phyloP scores from a whole-genome alignment of 2,329 filamentous ascomycete species.

The Neonectria coccinea region DNA sequence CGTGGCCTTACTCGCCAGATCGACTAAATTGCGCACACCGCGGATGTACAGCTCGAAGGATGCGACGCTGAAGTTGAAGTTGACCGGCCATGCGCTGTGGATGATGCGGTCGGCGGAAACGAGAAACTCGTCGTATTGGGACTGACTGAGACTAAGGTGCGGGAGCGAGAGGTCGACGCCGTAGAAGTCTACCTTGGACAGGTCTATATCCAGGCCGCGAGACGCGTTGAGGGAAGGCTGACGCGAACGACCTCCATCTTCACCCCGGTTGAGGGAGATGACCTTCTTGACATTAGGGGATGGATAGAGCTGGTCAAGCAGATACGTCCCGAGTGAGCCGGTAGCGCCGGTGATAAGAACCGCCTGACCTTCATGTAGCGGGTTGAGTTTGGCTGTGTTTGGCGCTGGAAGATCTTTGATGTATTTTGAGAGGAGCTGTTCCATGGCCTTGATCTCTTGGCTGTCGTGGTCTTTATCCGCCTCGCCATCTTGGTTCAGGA shows the following conservation, averaged over 20 bases:
- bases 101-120: conserved; percentile 58
- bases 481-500: neutral
- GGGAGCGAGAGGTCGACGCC: conserved; percentile 6
- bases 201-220: neutral
- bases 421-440: neutral
- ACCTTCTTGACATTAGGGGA: neutral
- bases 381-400: neutral
- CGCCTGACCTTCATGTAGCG: neutral
- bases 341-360: conserved; percentile 86
- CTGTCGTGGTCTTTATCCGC: neutral
- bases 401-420: neutral
- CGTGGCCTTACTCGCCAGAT: conserved; percentile 43
- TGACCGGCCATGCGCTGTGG: conserved; percentile 65
- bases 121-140: conserved; percentile 52
- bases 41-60: conserved; percentile 64
- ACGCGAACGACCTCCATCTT: neutral
- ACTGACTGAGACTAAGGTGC: neutral
- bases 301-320: conserved; percentile 53
- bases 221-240: neutral
- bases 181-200: conserved; percentile 5
- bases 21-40: conserved; percentile 62
- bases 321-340: conserved; percentile 84
- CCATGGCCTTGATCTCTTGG: neutral
- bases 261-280: conserved; percentile 14
- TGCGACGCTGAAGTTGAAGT: conserved; percentile 62